Base-by-base conservation (phyloP, 805 yeast genomes). In the Ascoidea asiatica region DNA sequence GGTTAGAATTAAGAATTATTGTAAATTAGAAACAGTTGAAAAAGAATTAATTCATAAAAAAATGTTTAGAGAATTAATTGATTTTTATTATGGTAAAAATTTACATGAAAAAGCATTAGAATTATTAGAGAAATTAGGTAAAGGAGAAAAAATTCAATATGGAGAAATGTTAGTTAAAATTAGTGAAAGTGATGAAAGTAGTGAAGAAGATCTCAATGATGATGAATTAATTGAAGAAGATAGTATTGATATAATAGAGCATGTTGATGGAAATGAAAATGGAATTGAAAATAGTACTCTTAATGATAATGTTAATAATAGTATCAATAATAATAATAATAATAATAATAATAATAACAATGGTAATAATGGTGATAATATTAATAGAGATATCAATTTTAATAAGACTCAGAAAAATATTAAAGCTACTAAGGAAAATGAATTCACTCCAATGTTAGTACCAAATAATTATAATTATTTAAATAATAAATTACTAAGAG, bases 1-100 rank as follows among this genome's bases (percentile, higher is more conserved):
- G 19, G 67, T 90, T 4, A 67, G 97, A 42, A 70, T 87, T 1
- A 73, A 75, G 21, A 92, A 89, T 58, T 66, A 69, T 51, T 87
- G 97, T 63, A 79, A 81, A 52, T 70, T 80, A 4, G 64, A 66
- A 1, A 67, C 75, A 2, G 95, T 86, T 1, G 73, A 75, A 42
- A 58, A 62, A 8, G 69, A 73, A 43, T 68, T 87, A 22, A 58
- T 69, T 8, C 55, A 62, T 4, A 63, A 69, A 5, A 62, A 66
- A 2, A 70, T 75, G 55, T 73, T 74, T 52, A 72, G 72, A 29
- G 96, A 87, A 53, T 65, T 89, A 38, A 70, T 86, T 6, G 95
- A 84, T 54, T 89, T 85, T 55, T 85, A 81, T 52, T 78, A 66
- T 51, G 75, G 81, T n/a, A 66, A 80, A 43, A 56, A 62, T 1